Evolutionary conservation across 441 rosid genomes (phyloP), one percentile per base, ranked within the genome.

Genomic region (Kokia cookei): DNA sequence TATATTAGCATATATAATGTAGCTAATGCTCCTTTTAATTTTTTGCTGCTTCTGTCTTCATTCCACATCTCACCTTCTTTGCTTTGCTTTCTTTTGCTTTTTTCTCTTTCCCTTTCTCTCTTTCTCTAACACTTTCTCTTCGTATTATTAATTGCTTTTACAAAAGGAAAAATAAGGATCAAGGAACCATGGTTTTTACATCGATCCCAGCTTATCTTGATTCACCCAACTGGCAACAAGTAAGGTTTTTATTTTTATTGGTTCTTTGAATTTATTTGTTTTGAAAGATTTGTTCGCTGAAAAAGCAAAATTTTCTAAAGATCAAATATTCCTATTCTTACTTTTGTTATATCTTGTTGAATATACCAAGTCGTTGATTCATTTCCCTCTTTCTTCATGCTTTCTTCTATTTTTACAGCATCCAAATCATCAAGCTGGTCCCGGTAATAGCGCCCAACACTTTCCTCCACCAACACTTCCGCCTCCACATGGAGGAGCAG

Each of bases 181-280:
- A 75, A 50, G 43, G 69, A 82, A 74, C 82, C 77, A 90, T 93
- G 98, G 93, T 86, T 84, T 93, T 87, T 75, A 80, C 96, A 61
- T 89, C 97, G 73, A 83, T 91, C 71, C 98, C 96, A 81, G 86
- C 90, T 85, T 91, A 90, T 87, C 94, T 91, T 84, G 98, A 91
- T 90, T 92, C 98, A 80, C 81, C 92, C 86, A 93, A 90, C 87
- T 93, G 99, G 99, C 96, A 88, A 74, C 99, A 88, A 82, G 94
- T 87, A 85, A 78, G 88, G 73, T n/a, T 37, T 35, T 10, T 10
- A n/a, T 63, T 35, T 2, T 3, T 58, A 61, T 69, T 58, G 17
- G 14, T 76, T 26, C 13, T 68, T 8, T 29, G 15, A 13, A 11
- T 29, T 68, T 50, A 19, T 50, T 67, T 7, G 17, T 17, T 53